phyloP scores from a whole-genome alignment of 1,139 yeast species.

The Ogataea hybrid region DNA sequence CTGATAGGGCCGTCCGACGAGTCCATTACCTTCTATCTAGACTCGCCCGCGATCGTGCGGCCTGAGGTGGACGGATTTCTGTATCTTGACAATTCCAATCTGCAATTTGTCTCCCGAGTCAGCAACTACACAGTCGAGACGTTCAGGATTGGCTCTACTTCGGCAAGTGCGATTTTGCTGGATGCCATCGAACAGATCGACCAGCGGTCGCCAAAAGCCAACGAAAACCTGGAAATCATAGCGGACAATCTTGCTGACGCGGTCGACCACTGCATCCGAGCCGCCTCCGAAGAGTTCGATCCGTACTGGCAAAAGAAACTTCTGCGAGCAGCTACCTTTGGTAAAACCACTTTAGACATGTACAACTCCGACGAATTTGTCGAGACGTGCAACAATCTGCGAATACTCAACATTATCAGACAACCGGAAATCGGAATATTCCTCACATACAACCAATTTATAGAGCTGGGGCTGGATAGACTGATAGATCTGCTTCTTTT shows the following conservation, averaged over 20 bases:
- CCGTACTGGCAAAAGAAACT: constrained; percentile 77
- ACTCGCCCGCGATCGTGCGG: constrained; percentile 36
- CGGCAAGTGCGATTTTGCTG: constrained; percentile 76
- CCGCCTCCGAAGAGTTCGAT: constrained; percentile 76
- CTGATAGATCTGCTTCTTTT: constrained; percentile 57
- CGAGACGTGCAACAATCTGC: constrained; percentile 53
- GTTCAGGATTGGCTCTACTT: constrained; percentile 79
- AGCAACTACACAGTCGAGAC: constrained; percentile 55
- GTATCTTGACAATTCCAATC: constrained; percentile 53
- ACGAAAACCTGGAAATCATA: constrained; percentile 67
- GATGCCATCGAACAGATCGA: constrained; percentile 79
- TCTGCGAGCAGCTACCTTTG: constrained; percentile 81
- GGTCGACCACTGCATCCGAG: constrained; percentile 67
- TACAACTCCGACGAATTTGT: constrained; percentile 64
- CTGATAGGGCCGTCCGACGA: constrained; percentile 74
- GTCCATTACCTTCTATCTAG: constrained; percentile 43
- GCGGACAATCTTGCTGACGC: constrained; percentile 57
- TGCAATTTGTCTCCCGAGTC: constrained; percentile 69
- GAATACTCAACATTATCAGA: constrained; percentile 70
- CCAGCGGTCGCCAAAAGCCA: constrained; percentile 76
- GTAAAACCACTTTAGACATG: constrained; percentile 62
- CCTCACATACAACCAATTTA: constrained; percentile 57
- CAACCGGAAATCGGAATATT: constrained; percentile 64
- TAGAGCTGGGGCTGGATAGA: constrained; percentile 48
- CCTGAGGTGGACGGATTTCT: constrained; percentile 73